Conservation (phyloP, 2,329 filamentous ascomycete species). For the Aspergillus sp. region DNA sequence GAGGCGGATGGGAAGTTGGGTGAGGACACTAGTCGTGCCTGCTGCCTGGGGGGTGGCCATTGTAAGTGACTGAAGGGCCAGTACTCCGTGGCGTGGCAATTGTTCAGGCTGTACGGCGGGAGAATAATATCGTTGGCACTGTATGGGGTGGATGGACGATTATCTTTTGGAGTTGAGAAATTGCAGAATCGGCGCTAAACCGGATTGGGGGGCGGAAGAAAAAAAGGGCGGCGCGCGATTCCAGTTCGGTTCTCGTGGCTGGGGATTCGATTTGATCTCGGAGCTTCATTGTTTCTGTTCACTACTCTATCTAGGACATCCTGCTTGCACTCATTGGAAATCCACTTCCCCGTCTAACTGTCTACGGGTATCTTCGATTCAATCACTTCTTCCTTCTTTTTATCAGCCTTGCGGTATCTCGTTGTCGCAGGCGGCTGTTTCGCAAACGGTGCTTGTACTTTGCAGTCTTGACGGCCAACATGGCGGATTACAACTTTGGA, state of each 20-base stretch:
- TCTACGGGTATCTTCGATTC: not conserved
- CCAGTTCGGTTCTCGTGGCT: conserved; percentile 9
- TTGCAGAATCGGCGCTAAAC: conserved; percentile 23
- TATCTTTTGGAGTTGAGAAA: conserved; percentile 14
- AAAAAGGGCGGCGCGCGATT: conserved; percentile 14
- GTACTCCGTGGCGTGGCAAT: not conserved
- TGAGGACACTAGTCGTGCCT: conserved; percentile 17
- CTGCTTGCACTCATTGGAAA: not conserved
- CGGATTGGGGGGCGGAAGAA: conserved; percentile 17
- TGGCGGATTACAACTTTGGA: conserved; percentile 74
- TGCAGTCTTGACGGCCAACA: conserved; percentile 34
- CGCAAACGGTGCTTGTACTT: not conserved
- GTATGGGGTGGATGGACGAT: not conserved
- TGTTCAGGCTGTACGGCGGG: not conserved
- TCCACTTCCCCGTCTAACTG: not conserved
- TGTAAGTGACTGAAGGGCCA: not conserved
- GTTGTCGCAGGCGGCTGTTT: not conserved
- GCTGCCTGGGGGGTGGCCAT: conserved; percentile 24
- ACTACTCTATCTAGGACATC: not conserved
- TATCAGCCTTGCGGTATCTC: not conserved
- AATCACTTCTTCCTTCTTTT: not conserved
- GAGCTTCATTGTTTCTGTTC: not conserved
- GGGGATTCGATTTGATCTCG: not conserved
- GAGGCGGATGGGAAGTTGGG: conserved; percentile 68
- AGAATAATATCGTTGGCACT: not conserved